Base-by-base conservation (phyloP, 2,329 filamentous ascomycete genomes). In the Talaromyces sp. region DNA sequence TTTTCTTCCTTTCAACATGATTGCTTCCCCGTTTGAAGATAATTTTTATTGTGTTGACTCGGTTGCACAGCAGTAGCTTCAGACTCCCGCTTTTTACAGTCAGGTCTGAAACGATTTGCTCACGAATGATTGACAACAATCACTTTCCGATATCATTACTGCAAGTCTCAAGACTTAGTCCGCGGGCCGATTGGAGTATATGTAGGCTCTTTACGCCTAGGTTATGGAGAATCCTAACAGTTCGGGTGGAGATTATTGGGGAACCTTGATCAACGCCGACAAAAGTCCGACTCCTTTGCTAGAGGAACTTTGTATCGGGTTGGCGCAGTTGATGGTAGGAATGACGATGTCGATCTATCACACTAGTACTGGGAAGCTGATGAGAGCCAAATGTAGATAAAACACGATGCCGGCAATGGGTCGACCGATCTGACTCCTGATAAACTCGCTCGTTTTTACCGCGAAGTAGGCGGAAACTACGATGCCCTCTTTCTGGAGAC, bases 401-500 rank as follows among this genome's bases (percentile, higher is more conserved):
- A 71, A 10, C 76, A 78, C 39, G 74, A 78, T 60, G 69, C 74
- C 47, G 68, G 69, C 11, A 74, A 71, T 52, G 72, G 72, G 9
- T 75, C 75, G 3, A 63, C 68, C 57, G 77, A 80, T 67, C 74
- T 79, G 59, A 90, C 85, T 6, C 89, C 90, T 0, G 79, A 83
- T 61, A 92, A 93, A 73, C 80, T 94, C 49, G 89, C 90, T n/a
- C 82, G 85, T 45, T 94, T 93, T 74, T 94, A 94, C 78, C 87
- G 87, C 73, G 81, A 84, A 33, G 89, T 92, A 16, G 91, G 90
- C 64, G 89, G 89, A 54, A 86, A 93, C 73, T 92, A 90, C 76
- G 90, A 94, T 74, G 80, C 84, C 27, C 86, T 98, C 62, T 98
- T 98, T 76, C 82, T 94, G 49, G 84, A 89, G 3, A 91, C 90